A percentile compares a stretch with the other conserved stretches of the same genome.
Evolutionary conservation across 345 rosid species (phyloP).

Genomic region (Cardamine resedifolia): DNA sequence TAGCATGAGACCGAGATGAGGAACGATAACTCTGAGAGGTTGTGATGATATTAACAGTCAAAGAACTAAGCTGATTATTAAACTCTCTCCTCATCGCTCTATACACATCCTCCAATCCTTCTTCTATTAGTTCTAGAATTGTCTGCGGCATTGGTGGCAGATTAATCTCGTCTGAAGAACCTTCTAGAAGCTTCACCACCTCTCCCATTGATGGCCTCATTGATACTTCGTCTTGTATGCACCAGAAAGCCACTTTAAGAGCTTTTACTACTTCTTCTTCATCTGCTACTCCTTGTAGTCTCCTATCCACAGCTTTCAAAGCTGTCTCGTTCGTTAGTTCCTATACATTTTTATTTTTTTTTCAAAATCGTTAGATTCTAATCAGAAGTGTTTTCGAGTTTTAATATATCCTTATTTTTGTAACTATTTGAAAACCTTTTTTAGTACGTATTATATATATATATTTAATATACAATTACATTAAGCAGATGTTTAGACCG

Average conservation of each 20-base stretch:
- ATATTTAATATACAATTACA: too few relatives aligned
- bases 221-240: constrained; percentile 63
- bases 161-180: constrained; percentile 46
- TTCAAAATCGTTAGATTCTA: neutral
- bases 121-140: constrained; percentile 71
- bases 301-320: constrained; percentile 50
- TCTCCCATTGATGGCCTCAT: constrained; percentile 75
- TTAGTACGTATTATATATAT: neutral
- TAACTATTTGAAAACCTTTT: neutral
- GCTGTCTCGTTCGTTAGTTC: constrained; percentile 52
- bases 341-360: constrained; percentile 33
- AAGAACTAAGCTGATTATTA: constrained; percentile 53
- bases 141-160: constrained; percentile 85
- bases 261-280: constrained; percentile 59
- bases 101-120: constrained; percentile 82
- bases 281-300: constrained; percentile 48
- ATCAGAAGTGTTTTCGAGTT: neutral
- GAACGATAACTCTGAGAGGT: constrained; percentile 46
- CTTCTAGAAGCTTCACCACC: constrained; percentile 74
- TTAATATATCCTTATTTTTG: too few relatives aligned
- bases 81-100: constrained; percentile 79
- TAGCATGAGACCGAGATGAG: constrained; percentile 64
- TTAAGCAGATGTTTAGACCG: too few relatives aligned
- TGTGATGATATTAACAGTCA: constrained; percentile 37
- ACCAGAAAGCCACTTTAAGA: constrained; percentile 70